Evolutionary conservation across 148 eudicot species (phyloP), one percentile per base, ranked within the genome.

Genomic region (Mesembryanthemum crystallinum): DNA sequence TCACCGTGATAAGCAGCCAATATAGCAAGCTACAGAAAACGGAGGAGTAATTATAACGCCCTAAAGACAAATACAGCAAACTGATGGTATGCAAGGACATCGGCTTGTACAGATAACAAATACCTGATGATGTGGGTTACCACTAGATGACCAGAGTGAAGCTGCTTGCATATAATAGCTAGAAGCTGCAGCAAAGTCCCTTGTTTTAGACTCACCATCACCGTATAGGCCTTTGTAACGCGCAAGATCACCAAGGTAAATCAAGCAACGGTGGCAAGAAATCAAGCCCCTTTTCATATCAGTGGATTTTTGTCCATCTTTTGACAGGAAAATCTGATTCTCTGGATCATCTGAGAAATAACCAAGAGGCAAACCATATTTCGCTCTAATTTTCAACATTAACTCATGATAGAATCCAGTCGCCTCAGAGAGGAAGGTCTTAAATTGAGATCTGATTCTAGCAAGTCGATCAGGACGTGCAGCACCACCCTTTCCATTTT

Each of bases 61-160:
- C 18, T 37, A 57, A 25, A 29, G 21, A 75, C 35, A 8, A 7
- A 25, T 39, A 21, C 43, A 67, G 20, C 35, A 17, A 43, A 21
- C 65, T 35, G 6, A 11, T 25, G 27, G 62, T 17, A 24, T 17
- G 8, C 42, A 76, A 67, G 37, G 25, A n/a, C 11, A n/a, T 33
- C 12, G 55, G 54, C 35, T 10, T 59, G 39, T 24, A 64, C 68
- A 51, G 43, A 66, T 65, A 71, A 73, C 0, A 76, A 30, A 72
- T 76, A 91, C 99, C 99, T 96, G 99, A 81, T 96, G 98, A 74
- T 96, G 98, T 65, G 99, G 98, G 78, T 96, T 96, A 32, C 99
- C 99, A 84, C 86, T 90, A 45, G 95, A 87, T 72, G 99, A 98
- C 87, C 86, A 87, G 70, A 96, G 86, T 8, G 92, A 87, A 73